Conservation (phyloP, 129 eudicot species). For the Cynara cardunculus region DNA sequence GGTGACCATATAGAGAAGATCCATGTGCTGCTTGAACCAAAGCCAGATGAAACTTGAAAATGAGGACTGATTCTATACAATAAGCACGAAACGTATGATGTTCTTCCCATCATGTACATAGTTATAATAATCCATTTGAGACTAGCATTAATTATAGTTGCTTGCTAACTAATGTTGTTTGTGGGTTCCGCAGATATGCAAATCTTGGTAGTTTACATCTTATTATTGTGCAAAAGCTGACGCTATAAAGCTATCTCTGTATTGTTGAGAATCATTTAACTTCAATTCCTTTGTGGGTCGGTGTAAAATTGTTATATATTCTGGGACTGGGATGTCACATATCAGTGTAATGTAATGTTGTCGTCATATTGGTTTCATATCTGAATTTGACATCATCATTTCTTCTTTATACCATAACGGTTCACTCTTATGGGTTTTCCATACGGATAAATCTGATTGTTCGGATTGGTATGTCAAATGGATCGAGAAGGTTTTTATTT, state of each 20-base stretch:
- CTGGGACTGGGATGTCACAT: background rate
- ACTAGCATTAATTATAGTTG: background rate
- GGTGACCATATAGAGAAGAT: conserved; percentile 75
- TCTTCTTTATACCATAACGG: background rate
- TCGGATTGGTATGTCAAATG: too few relatives aligned
- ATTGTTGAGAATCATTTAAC: background rate
- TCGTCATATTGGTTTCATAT: background rate
- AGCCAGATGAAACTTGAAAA: conserved; percentile 53
- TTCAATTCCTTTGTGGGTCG: background rate
- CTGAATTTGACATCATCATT: background rate
- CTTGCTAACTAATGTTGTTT: background rate
- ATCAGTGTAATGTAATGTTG: background rate
- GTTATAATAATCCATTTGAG: background rate
- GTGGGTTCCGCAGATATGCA: background rate
- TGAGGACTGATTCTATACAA: conserved; percentile 1
- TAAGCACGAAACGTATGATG: background rate
- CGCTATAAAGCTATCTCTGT: background rate
- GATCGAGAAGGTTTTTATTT: too few relatives aligned
- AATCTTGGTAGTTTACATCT: background rate
- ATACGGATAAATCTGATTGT: too few relatives aligned
- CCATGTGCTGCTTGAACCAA: conserved; percentile 81
- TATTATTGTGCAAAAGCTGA: background rate
- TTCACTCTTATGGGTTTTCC: too few relatives aligned
- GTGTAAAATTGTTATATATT: background rate
- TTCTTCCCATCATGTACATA: background rate